Evolutionary conservation across 1,284 basidiomycete species (phyloP).

Genomic region (Ustilago tritici): DNA sequence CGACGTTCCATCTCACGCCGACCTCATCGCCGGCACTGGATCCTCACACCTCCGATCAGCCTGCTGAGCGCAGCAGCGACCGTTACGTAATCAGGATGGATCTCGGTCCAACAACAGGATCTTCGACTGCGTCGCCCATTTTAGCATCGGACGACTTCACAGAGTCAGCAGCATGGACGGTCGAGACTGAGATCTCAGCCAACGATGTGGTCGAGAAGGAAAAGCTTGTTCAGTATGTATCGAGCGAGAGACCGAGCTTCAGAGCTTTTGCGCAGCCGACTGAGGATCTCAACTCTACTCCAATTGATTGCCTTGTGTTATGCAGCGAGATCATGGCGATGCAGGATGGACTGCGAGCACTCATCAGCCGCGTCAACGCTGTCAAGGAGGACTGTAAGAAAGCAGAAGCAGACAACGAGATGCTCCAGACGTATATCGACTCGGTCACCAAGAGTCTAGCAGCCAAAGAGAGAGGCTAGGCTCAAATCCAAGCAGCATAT

Average conservation of each 20-base stretch:
- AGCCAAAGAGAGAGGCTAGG: constrained; percentile 53
- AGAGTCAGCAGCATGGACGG: constrained; percentile 57
- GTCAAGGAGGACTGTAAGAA: constrained; percentile 67
- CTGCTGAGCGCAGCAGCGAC: not conserved
- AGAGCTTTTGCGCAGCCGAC: not conserved
- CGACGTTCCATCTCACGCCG: not conserved
- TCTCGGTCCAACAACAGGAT: constrained; percentile 11
- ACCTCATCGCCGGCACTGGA: not conserved
- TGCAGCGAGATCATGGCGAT: constrained; percentile 60
- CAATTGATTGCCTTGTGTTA: not conserved
- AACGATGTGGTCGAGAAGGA: constrained; percentile 69
- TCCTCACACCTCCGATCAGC: not conserved
- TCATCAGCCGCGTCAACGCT: constrained; percentile 54
- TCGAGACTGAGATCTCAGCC: constrained; percentile 63
- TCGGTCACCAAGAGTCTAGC: constrained; percentile 69
- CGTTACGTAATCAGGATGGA: constrained; percentile 10
- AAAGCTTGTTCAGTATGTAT: constrained; percentile 60
- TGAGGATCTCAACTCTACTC: too few species aligned
- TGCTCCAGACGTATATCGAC: constrained; percentile 68
- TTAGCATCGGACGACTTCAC: constrained; percentile 43
- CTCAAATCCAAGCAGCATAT: not conserved
- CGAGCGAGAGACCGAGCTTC: not conserved
- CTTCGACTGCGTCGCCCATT: constrained; percentile 39
- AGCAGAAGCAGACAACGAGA: constrained; percentile 68
- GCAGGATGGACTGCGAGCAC: constrained; percentile 62